These are phyloP conservation scores for Fusarium sp. DNA, from an alignment of 2,329 filamentous ascomycete species.

Conservation along the genomic window DNA sequence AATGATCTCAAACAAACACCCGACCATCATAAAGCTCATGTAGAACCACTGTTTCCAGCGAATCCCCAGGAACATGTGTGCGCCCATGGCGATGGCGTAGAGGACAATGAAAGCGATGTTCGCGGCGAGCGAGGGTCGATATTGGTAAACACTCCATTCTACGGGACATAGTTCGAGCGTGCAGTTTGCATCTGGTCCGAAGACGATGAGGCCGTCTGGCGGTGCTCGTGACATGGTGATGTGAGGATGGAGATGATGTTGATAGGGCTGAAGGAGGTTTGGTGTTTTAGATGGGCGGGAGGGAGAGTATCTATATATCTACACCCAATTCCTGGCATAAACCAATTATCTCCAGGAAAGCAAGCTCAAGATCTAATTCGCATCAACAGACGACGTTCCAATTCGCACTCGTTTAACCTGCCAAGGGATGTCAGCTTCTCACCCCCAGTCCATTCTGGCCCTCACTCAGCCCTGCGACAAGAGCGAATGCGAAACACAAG, in stretches of 20 bases:
- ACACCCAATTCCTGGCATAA: no score
- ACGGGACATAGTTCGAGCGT: constrained; percentile 63
- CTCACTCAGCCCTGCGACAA: constrained; percentile 29
- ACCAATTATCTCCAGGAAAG: no score
- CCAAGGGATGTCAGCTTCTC: constrained; percentile 9
- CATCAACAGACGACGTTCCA: no score
- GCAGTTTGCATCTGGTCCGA: constrained; percentile 64
- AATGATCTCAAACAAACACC: constrained; percentile 69
- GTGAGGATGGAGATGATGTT: not conserved
- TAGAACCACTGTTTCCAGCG: constrained; percentile 60
- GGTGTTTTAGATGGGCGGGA: not conserved
- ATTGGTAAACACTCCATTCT: constrained; percentile 61
- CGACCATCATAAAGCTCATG: constrained; percentile 64
- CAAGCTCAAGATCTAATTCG: no score
- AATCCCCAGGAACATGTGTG: constrained; percentile 59
- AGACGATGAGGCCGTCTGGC: constrained; percentile 47
- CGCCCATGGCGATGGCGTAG: constrained; percentile 61
- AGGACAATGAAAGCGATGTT: constrained; percentile 60
- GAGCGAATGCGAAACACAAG: constrained; percentile 24
- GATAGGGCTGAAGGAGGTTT: not conserved
- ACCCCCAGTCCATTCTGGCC: not conserved
- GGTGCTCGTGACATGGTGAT: constrained; percentile 30
- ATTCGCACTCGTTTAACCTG: constrained; percentile 31
- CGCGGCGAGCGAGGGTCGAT: constrained; percentile 60
- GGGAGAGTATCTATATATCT: not conserved